phyloP scores from a whole-genome alignment of 2,329 filamentous ascomycete genomes.

The Elsinoe australis region DNA sequence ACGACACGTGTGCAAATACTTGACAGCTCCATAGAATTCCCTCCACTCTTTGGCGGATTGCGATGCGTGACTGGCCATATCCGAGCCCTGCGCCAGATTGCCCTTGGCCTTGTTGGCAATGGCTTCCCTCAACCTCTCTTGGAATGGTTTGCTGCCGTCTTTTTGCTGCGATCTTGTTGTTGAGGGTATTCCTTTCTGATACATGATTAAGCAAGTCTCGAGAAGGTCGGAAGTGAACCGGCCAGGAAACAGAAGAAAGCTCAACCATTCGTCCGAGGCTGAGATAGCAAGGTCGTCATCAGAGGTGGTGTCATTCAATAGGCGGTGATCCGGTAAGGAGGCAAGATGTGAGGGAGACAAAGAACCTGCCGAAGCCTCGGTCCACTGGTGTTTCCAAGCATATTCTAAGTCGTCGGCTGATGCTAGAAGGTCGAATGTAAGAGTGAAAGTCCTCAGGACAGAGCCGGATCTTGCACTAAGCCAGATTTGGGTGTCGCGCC shows the following conservation, averaged over 20 bases:
- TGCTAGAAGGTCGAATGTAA: slow-evolving; percentile 60
- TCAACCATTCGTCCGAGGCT: slow-evolving; percentile 68
- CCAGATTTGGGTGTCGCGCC: slow-evolving; percentile 39
- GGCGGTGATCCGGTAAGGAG: slow-evolving; percentile 29
- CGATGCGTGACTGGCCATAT: slow-evolving; percentile 66
- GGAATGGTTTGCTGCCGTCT: not conserved
- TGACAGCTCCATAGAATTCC: slow-evolving; percentile 75
- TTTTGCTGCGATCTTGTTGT: slow-evolving; percentile 53
- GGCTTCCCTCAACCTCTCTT: slow-evolving; percentile 64
- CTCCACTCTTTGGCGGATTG: slow-evolving; percentile 81
- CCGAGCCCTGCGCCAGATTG: slow-evolving; percentile 39
- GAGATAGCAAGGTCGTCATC: slow-evolving; percentile 27
- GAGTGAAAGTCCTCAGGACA: slow-evolving; percentile 56
- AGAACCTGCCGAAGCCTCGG: slow-evolving; percentile 37
- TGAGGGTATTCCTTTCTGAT: slow-evolving; percentile 44
- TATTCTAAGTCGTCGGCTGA: slow-evolving; percentile 52
- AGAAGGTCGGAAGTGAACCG: slow-evolving; percentile 72
- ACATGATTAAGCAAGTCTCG: slow-evolving; percentile 75
- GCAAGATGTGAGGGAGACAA: slow-evolving; percentile 37
- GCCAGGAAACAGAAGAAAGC: slow-evolving; percentile 73
- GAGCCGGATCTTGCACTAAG: slow-evolving; percentile 49
- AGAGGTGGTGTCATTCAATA: slow-evolving; percentile 20
- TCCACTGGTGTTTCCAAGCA: slow-evolving; percentile 56
- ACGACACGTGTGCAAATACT: slow-evolving; percentile 78
- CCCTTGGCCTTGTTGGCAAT: slow-evolving; percentile 59